Evolutionary conservation across 495 filamentous ascomycete species (phyloP), one percentile per base, ranked within the genome.

Genomic region (Neurospora discreta): DNA sequence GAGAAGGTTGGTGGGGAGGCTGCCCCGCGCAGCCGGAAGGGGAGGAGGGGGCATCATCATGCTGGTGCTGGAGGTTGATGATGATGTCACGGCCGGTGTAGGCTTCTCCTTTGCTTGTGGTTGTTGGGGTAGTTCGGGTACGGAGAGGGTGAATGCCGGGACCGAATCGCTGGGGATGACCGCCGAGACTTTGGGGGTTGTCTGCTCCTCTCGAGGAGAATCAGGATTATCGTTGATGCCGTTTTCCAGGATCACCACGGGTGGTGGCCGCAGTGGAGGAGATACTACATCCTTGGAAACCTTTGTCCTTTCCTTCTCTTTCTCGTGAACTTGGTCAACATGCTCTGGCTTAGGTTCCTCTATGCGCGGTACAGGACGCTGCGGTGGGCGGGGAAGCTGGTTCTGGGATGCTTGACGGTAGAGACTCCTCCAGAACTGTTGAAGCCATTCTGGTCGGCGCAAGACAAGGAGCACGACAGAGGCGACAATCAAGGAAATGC

Each of bases 401-500:
- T 72, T 72, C 68, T 73, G 74, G 18, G 74, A 69, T 52, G 74
- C 77, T 71, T 79, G 41, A 7, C 76, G 71, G 40, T 76, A 36
- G 26, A 77, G 68, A 36, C 71, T 78, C 70, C 75, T 70, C 23
- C 84, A 72, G 20, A 84, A 75, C 58, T 73, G 39, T 68, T 81
- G 81, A 67, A 83, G 72, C 73, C 80, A 81, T 9, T 82, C 79
- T 39, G 83, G 85, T 72, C 81, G 82, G 69, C 81, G 80, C 71
- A 87, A 84, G 70, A 83, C 80, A 70, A 87, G 76, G 68, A 85
- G 82, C 16, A 88, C 80, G 42, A 88, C 71, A 0, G 87, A 87
- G 23, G 84, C 87, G 71, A 88, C 76, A 72, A 89, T 79, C 26
- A 88, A 76, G 7, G 86, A 86, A 69, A 88, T 75, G 70, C 85